These are phyloP conservation scores for Phaeosphaeriaceae sp. DNA, from an alignment of 2,329 filamentous ascomycete species.

Conservation along the genomic window DNA sequence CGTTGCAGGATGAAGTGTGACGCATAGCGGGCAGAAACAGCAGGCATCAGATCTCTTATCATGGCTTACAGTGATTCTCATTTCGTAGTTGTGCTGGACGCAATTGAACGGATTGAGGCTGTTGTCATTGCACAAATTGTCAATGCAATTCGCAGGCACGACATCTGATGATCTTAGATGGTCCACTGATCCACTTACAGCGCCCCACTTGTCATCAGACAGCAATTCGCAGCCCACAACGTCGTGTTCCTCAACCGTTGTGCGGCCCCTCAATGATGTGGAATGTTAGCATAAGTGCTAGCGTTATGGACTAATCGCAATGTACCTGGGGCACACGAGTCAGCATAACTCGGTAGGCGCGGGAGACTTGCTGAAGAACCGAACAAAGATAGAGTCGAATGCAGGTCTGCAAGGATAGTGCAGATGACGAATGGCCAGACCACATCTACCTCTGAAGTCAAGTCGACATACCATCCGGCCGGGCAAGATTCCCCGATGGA, in stretches of 20 bases:
- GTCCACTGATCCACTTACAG: constrained; percentile 18
- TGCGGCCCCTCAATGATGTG: background rate
- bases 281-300: background rate
- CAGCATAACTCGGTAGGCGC: constrained; percentile 31
- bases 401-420: constrained; percentile 39
- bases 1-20: constrained; percentile 21
- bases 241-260: background rate
- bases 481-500: constrained; percentile 38
- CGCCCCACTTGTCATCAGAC: constrained; percentile 19
- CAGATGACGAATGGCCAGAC: constrained; percentile 36
- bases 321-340: constrained; percentile 1
- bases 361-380: constrained; percentile 21
- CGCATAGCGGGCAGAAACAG: constrained; percentile 18
- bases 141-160: background rate
- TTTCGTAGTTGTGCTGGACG: background rate
- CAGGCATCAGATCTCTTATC: constrained; percentile 6
- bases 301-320: background rate
- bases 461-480: constrained; percentile 33
- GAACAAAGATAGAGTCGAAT: constrained; percentile 30
- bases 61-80: background rate
- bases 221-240: background rate
- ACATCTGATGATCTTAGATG: background rate
- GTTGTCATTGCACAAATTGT: background rate
- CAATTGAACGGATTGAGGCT: background rate
- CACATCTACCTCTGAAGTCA: constrained; percentile 28